Evolutionary conservation across 768 basidiomycete genomes (phyloP).

Genomic region (Auriscalpium orientale): DNA sequence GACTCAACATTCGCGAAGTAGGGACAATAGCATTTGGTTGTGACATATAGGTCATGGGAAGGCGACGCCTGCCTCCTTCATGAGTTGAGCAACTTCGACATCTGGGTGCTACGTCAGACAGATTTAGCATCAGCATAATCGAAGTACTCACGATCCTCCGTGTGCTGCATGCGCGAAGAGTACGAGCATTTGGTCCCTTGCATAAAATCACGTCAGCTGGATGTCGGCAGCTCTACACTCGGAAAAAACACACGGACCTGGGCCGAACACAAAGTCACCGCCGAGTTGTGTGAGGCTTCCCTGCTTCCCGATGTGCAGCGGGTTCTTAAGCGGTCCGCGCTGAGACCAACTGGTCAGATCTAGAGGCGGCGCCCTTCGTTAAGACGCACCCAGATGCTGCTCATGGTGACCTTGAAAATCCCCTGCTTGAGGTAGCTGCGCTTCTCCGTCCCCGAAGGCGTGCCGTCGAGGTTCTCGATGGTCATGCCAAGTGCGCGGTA

Average conservation of each 20-base stretch:
- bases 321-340: slow-evolving; percentile 10
- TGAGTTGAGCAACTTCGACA: slow-evolving; percentile 11
- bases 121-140: neutral
- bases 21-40: too few relatives aligned
- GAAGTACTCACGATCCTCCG: slow-evolving; percentile 11
- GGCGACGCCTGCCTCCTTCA: slow-evolving; percentile 7
- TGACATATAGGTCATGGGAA: neutral
- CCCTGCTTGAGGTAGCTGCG: slow-evolving; percentile 8
- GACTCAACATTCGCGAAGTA: too few relatives aligned
- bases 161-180: slow-evolving; percentile 10
- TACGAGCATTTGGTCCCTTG: slow-evolving; percentile 9
- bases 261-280: slow-evolving; percentile 13
- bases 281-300: slow-evolving; percentile 12
- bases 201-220: neutral
- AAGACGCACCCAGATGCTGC: slow-evolving; percentile 10
- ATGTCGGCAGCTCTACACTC: too few relatives aligned
- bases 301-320: slow-evolving; percentile 9
- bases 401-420: slow-evolving; percentile 1
- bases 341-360: neutral
- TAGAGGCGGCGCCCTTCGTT: neutral
- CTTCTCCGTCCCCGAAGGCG: slow-evolving; percentile 5
- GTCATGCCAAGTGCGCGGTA: slow-evolving; percentile 9
- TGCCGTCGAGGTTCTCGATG: slow-evolving; percentile 5
- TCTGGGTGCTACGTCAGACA: neutral
- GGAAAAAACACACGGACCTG: neutral